Base-by-base conservation (phyloP, 2,329 filamentous ascomycete species). In the Colletotrichum limetticola region DNA sequence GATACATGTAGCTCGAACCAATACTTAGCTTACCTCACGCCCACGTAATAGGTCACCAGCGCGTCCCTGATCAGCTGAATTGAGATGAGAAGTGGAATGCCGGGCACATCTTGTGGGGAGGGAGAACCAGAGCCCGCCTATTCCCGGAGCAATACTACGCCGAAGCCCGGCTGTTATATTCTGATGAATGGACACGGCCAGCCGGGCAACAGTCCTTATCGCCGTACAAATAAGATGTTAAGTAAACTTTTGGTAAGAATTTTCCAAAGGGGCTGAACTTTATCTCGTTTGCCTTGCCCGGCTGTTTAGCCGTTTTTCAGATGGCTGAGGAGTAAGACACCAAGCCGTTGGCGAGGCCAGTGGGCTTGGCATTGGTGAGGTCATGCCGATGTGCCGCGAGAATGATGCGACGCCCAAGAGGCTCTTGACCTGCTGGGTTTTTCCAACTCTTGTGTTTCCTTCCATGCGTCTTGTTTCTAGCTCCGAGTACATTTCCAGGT, bases 271-370 rank as follows among this genome's bases (percentile, higher is more conserved):
- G 56, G 68, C 63, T 61, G 46, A 67, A 71, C 63, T 49, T 35
- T 71, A 67, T 67, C 63, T 67, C 32, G 26, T 67, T 52, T 71
- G 46, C 67, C 63, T 71, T 30, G 52, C 22, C 35, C 42, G 42
- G 16, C 16, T 61, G 14, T 30, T 26, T 28, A 58, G 42, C 28
- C 59, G 59, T 60, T 46, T 22, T 32, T 61, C 9, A 55, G 57
- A 49, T 71, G 60, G 42, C 42, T 9, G 42, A 49, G 5, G 56
- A 35, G 63, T 57, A 32, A 71, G 63, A 71, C 68, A 67, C 35
- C 22, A 30, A 22, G 19, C 62, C 32, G 46, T 57, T 55, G 61
- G 46, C 11, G 49, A 37, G 14, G 30, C 16, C 19, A 30, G 46
- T 49, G 42, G 22, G 26, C 60, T 63, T 53, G 28, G 60, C 60